Conservation (phyloP, 768 basidiomycete genomes). For the Clavulina sp. region DNA sequence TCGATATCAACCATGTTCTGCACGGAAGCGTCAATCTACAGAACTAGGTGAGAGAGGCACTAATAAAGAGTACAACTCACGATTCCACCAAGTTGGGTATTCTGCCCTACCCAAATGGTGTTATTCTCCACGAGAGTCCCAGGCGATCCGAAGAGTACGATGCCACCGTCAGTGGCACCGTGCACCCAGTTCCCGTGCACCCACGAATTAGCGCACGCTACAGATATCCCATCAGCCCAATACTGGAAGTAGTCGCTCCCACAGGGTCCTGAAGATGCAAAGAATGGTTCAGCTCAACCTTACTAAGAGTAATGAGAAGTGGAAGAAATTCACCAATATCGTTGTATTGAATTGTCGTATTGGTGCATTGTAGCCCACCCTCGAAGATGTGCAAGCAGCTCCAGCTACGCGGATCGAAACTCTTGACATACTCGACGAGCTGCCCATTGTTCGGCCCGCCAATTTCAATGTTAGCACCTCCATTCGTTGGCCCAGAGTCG, state of each 20-base stretch:
- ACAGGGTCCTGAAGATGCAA: constrained; percentile 33
- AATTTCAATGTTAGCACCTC: constrained; percentile 73
- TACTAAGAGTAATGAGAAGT: not conserved
- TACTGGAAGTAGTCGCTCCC: constrained; percentile 28
- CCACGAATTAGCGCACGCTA: constrained; percentile 44
- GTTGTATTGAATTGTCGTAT: constrained; percentile 55
- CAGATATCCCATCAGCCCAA: constrained; percentile 73
- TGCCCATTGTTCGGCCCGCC: constrained; percentile 59
- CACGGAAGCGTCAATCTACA: not conserved
- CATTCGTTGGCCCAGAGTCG: constrained; percentile 32
- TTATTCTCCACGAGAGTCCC: constrained; percentile 60
- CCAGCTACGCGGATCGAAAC: constrained; percentile 67
- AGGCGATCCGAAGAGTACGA: constrained; percentile 60
- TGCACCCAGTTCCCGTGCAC: constrained; percentile 53
- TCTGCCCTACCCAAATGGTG: constrained; percentile 53
- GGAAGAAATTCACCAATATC: constrained; percentile 35
- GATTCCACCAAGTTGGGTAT: constrained; percentile 58
- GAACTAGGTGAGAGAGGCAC: not conserved
- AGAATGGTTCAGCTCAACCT: not conserved
- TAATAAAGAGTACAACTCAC: not conserved
- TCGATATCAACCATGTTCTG: constrained; percentile 51
- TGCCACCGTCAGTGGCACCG: constrained; percentile 63
- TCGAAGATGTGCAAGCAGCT: constrained; percentile 64
- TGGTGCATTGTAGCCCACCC: constrained; percentile 46
- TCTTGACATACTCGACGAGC: constrained; percentile 57